Percentiles rank a stretch among this genome's conserved stretches.
Evolutionary conservation across 768 basidiomycete genomes (phyloP).

Genomic region (Auriscalpium vulgare): DNA sequence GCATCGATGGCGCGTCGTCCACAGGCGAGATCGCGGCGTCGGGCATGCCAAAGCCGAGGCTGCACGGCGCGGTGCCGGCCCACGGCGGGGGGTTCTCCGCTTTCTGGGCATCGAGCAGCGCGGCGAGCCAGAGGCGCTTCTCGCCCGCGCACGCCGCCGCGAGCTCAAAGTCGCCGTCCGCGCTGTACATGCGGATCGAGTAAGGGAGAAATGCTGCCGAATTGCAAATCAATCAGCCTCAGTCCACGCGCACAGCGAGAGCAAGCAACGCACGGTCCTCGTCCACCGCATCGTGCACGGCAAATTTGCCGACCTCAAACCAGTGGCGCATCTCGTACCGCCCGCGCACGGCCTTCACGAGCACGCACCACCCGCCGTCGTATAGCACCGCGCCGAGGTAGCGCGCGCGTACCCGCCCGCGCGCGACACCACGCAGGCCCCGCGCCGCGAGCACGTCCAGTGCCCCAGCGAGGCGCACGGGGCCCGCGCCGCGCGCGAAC

Average conservation of each 20-base stretch:
- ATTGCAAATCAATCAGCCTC: not conserved
- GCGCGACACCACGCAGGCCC: slow-evolving; percentile 34
- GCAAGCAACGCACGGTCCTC: slow-evolving; percentile 57
- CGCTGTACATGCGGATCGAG: slow-evolving; percentile 15
- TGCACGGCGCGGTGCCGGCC: slow-evolving; percentile 52
- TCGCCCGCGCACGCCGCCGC: slow-evolving; percentile 80
- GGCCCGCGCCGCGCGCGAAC: slow-evolving; percentile 72
- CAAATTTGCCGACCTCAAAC: slow-evolving; percentile 71
- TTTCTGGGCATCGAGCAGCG: slow-evolving; percentile 47
- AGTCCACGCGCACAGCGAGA: not conserved
- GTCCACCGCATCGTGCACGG: slow-evolving; percentile 57
- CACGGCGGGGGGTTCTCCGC: slow-evolving; percentile 39
- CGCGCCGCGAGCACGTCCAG: slow-evolving; percentile 80
- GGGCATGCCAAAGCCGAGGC: slow-evolving; percentile 38
- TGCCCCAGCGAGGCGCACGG: slow-evolving; percentile 74
- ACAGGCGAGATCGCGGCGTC: slow-evolving; percentile 28
- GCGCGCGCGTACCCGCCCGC: slow-evolving; percentile 54
- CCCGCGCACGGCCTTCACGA: slow-evolving; percentile 79
- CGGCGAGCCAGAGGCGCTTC: slow-evolving; percentile 79
- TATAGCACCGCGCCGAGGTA: slow-evolving; percentile 92
- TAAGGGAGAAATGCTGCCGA: slow-evolving; percentile 66
- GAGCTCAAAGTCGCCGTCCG: slow-evolving; percentile 51
- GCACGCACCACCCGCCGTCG: slow-evolving; percentile 71
- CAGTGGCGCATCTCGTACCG: slow-evolving; percentile 85
- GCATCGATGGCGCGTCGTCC: slow-evolving; percentile 9